These are phyloP conservation scores for Neurospora sp. DNA, from an alignment of 495 filamentous ascomycete species.

Conservation along the genomic window DNA sequence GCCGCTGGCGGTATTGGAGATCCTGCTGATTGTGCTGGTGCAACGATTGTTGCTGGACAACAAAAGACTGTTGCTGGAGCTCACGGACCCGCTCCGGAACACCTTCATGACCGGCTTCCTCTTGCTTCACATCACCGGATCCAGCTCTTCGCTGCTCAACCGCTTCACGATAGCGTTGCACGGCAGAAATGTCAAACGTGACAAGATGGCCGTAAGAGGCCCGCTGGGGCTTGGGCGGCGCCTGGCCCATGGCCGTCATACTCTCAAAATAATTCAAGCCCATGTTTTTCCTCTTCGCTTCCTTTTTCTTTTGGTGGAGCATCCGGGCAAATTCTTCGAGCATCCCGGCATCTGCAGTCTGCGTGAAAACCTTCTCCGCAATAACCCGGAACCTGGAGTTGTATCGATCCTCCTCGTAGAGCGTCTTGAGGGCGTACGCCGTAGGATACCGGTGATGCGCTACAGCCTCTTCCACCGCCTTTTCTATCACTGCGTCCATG, in stretches of 20 bases:
- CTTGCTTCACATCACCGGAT: neutral
- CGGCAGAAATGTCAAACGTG: slow-evolving; percentile 23
- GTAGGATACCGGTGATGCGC: slow-evolving; percentile 40
- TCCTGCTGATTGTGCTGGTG: slow-evolving; percentile 1
- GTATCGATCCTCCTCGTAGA: slow-evolving; percentile 38
- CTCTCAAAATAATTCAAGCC: slow-evolving; percentile 38
- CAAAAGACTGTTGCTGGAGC: neutral
- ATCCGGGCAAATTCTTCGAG: slow-evolving; percentile 32
- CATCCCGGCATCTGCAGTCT: slow-evolving; percentile 33
- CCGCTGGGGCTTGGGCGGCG: slow-evolving; percentile 27
- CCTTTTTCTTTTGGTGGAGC: slow-evolving; percentile 35
- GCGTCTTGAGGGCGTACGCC: slow-evolving; percentile 42
- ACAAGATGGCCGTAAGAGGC: slow-evolving; percentile 33
- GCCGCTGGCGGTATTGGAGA: neutral
- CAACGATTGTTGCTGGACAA: neutral
- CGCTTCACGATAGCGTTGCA: slow-evolving; percentile 2
- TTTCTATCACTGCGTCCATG: slow-evolving; percentile 21
- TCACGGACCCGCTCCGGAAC: slow-evolving; percentile 4
- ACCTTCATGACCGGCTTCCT: slow-evolving; percentile 24
- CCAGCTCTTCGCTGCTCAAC: neutral
- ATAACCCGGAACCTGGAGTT: slow-evolving; percentile 33
- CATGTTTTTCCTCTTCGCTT: slow-evolving; percentile 37
- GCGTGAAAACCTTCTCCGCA: slow-evolving; percentile 36
- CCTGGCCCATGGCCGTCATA: slow-evolving; percentile 18
- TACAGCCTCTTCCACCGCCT: slow-evolving; percentile 40